Evolutionary conservation across 306 rosid genomes (phyloP).

Genomic region (apple (Malus domestica)): DNA sequence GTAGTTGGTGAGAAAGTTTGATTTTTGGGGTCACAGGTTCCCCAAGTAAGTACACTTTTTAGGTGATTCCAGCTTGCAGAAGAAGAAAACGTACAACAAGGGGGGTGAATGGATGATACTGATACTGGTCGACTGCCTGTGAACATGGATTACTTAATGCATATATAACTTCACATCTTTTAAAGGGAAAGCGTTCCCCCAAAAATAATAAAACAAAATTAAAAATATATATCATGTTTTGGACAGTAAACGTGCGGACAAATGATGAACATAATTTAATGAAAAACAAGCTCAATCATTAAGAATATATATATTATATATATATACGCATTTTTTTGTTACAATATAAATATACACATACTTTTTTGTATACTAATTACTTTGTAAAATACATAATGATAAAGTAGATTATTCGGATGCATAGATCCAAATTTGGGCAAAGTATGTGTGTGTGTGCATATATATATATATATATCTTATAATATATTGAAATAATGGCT

Average conservation of each 20-base stretch:
- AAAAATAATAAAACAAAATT: too few species aligned
- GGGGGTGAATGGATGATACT: constrained; percentile 1
- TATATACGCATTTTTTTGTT: too few species aligned
- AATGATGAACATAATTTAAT: not conserved
- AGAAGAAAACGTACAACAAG: constrained; percentile 2
- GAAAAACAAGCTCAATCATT: not conserved
- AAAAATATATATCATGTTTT: not conserved
- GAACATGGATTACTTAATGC: constrained; percentile 5
- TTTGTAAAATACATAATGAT: not conserved
- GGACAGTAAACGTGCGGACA: not conserved
- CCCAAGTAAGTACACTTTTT: not conserved
- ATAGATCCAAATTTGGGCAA: not conserved
- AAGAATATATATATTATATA: not conserved
- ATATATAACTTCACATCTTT: not conserved
- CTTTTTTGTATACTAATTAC: not conserved
- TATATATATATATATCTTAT: too few species aligned
- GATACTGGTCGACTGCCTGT: constrained; percentile 15
- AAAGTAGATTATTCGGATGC: not conserved
- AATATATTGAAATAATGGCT: not conserved
- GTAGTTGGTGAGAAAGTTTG: constrained; percentile 9
- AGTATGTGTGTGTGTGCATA: too few species aligned
- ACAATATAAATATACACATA: too few species aligned
- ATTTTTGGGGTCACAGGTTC: constrained; percentile 23
- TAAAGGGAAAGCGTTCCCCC: not conserved
- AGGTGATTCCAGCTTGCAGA: constrained; percentile 31